Percentiles rank a stretch among this genome's conserved stretches.
These are phyloP conservation scores for Vicia sativa DNA, from an alignment of 306 rosid genomes.

Conservation along the genomic window DNA sequence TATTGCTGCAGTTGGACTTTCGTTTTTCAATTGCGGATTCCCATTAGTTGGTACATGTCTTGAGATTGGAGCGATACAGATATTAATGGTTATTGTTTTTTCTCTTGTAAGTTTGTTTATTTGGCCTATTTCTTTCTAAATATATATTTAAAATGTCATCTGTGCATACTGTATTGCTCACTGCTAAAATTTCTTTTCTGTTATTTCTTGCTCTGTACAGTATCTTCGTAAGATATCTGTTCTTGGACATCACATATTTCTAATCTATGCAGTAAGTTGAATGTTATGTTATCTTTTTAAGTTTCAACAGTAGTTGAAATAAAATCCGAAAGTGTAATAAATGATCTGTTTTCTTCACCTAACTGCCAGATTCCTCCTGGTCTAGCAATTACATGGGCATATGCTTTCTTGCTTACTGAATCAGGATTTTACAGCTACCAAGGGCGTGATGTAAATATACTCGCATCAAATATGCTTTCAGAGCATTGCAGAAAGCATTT, in stretches of 20 bases:
- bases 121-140: slow-evolving; percentile 7
- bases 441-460: slow-evolving; percentile 91
- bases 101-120: slow-evolving; percentile 83
- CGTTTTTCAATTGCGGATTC: slow-evolving; percentile 92
- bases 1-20: slow-evolving; percentile 99
- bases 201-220: slow-evolving; percentile 51
- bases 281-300: not conserved
- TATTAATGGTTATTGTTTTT: slow-evolving; percentile 76
- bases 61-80: slow-evolving; percentile 94
- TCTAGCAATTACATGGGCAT: slow-evolving; percentile 93
- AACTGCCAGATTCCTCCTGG: slow-evolving; percentile 90
- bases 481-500: slow-evolving; percentile 90
- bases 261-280: slow-evolving; percentile 86
- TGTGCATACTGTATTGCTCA: slow-evolving; percentile 16
- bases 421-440: slow-evolving; percentile 80
- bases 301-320: slow-evolving; percentile 23
- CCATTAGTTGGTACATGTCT: slow-evolving; percentile 90
- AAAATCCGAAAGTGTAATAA: slow-evolving; percentile 23
- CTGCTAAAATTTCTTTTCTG: slow-evolving; percentile 32
- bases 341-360: slow-evolving; percentile 34
- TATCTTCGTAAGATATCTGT: slow-evolving; percentile 93
- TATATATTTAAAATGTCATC: not conserved
- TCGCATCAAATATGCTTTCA: slow-evolving; percentile 82
- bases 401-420: slow-evolving; percentile 90
- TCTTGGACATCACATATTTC: slow-evolving; percentile 92